Base-by-base conservation (phyloP, 352 stramenopile species). In the Phytophthora macrochlamydospora region DNA sequence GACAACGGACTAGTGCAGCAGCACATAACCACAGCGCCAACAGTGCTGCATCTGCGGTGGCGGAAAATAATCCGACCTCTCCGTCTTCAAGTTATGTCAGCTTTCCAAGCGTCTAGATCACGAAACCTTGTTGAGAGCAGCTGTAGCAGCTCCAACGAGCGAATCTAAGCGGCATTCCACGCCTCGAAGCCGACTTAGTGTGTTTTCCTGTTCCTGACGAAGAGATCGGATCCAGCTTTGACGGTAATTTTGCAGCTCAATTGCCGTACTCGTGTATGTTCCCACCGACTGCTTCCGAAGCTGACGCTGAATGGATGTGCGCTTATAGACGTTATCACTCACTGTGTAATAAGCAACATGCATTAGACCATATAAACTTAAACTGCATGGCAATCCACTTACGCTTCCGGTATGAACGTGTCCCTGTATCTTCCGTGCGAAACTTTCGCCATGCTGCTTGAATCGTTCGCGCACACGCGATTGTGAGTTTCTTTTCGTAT, bases 391-490 rank as follows among this genome's bases (percentile, higher is more conserved):
- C 18, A 24, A 24, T 24, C 18, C 18, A 24, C 71, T 71, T 69
- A 84, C 77, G 32, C 52, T 70, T 73, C 49, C 29, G 43, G 50
- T 75, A 56, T 30, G 43, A 43, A 44, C 29, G 45, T 1, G 54
- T 38, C 37, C 33, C 62, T 2, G 43, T 42, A 6, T 64, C 56
- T 30, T 30, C 48, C 2, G 61, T 48, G 35, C 59, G 37, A 30
- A 70, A 84, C 48, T 65, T 66, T 11, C 66, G 67, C 85, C 85
- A 94, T 0, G 75, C 60, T 5, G 68, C 70, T 50, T 94, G 85
- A 48, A 94, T 94, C 5, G 81, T 83, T n/a, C 63, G 63, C 12
- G 82, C 79, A 24, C 82, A 88, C 1, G 82, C 65, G 37, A 77
- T 53, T 32, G 82, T 78, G 2, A 92, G 67, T 7, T 59, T 48